Evolutionary conservation across 495 filamentous ascomycete species (phyloP).

Genomic region (Cladorrhinum samala): DNA sequence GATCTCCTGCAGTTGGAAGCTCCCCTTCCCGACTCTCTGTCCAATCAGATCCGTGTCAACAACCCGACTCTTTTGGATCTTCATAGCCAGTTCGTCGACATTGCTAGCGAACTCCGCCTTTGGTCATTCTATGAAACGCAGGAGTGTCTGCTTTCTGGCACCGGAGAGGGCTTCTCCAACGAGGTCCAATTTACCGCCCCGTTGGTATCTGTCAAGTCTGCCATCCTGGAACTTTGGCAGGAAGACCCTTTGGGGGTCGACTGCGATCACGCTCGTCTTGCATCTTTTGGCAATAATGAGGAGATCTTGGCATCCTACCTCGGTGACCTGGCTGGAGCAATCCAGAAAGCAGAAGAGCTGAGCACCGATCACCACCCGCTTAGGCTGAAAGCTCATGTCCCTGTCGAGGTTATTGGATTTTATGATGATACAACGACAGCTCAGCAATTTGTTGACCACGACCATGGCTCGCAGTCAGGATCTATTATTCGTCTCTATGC

Average conservation of each 20-base stretch:
- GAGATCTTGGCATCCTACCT: constrained; percentile 46
- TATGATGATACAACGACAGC: constrained; percentile 46
- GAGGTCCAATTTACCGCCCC: constrained; percentile 49
- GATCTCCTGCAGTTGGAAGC: constrained; percentile 50
- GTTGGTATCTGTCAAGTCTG: constrained; percentile 57
- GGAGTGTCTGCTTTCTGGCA: constrained; percentile 51
- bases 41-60: constrained; percentile 45
- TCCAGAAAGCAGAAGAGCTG: constrained; percentile 37
- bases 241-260: constrained; percentile 53
- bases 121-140: constrained; percentile 62
- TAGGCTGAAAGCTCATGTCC: constrained; percentile 45
- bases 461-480: neutral
- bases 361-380: constrained; percentile 37
- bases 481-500: constrained; percentile 47
- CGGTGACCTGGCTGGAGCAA: constrained; percentile 39
- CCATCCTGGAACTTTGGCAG: constrained; percentile 47
- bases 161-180: constrained; percentile 15
- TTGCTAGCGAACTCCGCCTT: constrained; percentile 57
- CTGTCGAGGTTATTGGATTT: constrained; percentile 56
- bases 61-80: constrained; percentile 42
- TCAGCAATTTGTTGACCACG: constrained; percentile 1
- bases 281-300: constrained; percentile 51
- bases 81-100: constrained; percentile 51
- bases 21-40: constrained; percentile 44
- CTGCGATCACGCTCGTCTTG: constrained; percentile 52